Evolutionary conservation across 108 stramenopile genomes (phyloP).

Genomic region (Stephanodiscus minutulus): DNA sequence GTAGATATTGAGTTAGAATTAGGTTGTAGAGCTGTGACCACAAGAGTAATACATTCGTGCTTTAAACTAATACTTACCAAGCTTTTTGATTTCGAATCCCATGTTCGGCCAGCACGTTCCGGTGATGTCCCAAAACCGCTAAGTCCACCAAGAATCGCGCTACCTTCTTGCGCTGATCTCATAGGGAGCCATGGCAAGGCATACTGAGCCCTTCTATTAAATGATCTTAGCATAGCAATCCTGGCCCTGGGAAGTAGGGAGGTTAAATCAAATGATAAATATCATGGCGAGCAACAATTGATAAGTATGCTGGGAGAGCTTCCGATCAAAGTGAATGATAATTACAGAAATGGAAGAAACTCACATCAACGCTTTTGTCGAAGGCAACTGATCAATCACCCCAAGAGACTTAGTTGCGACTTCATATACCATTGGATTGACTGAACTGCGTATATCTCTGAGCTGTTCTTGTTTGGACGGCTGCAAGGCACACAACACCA

Average conservation of each 20-base stretch:
- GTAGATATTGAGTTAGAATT: constrained; percentile 2
- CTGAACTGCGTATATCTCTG: constrained; percentile 15
- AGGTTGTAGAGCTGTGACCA: background rate
- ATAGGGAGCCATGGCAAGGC: constrained; percentile 81
- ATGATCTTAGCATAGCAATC: constrained; percentile 72
- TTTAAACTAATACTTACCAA: constrained; percentile 12
- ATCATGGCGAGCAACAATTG: background rate
- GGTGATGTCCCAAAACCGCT: constrained; percentile 80
- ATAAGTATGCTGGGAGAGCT: too few species aligned
- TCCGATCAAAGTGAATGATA: background rate
- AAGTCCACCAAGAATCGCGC: constrained; percentile 74
- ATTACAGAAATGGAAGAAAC: background rate
- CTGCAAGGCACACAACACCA: constrained; percentile 45
- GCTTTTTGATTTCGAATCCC: constrained; percentile 36
- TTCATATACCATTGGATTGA: constrained; percentile 57
- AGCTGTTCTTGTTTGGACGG: constrained; percentile 1
- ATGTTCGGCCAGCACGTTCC: constrained; percentile 67
- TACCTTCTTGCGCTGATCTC: constrained; percentile 82
- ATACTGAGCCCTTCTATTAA: constrained; percentile 71
- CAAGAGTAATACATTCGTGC: constrained; percentile 8
- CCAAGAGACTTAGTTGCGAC: constrained; percentile 43
- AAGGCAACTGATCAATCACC: constrained; percentile 38
- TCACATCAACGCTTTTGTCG: constrained; percentile 57
- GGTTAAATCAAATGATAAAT: background rate
- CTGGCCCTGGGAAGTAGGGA: constrained; percentile 42